Base-by-base conservation (phyloP, 495 filamentous ascomycete genomes). In the Ramalina intermedia region DNA sequence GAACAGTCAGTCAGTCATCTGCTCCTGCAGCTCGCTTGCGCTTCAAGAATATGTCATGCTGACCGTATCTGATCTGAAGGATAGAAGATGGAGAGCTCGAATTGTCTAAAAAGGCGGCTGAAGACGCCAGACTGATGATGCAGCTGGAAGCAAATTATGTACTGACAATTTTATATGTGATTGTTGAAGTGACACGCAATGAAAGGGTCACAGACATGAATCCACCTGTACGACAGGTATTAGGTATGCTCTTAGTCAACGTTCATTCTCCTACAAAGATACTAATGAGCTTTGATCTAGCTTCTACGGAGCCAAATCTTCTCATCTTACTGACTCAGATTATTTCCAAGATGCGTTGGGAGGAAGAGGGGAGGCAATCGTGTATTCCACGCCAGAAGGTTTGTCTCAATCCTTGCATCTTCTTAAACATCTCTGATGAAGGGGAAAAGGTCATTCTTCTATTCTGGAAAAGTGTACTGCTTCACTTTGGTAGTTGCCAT, bases 401-500 rank as follows among this genome's bases (percentile, higher is more conserved):
- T 45, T 14, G 52, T 49, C 41, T 27, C 3, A 21, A 17, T 16
- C 8, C 24, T 21, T 27, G 4, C 13, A 7, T 8, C 13, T 13
- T 13, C 41, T 9, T 14, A 0, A 23, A 6, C 16, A 24, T 20
- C 17, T 17, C 50, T 58, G 49, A 53, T 60, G 51, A 38, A 43
- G 51, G 50, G 43, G 48, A 54, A 39, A 45, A 78, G 65, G 70
- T 90, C 20, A 74, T 94, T 38, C 69, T 94, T 4, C 64, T 95
- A 16, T 78, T 87, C 21, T 96, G 93, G 93, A 98, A 98, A 63
- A 80, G 82, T 0, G 71, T 93, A 9, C 70, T 98, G 17, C 74
- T 96, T 8, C 69, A 85, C 0, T 88, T 98, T 55, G 91, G 91
- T 29, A 84, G 84, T 37, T 79, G 69, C 41, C 56, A 72, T 23